These are phyloP conservation scores for Cladosporium austrohemisphaericum DNA, from an alignment of 2,329 filamentous ascomycete genomes.

Conservation along the genomic window DNA sequence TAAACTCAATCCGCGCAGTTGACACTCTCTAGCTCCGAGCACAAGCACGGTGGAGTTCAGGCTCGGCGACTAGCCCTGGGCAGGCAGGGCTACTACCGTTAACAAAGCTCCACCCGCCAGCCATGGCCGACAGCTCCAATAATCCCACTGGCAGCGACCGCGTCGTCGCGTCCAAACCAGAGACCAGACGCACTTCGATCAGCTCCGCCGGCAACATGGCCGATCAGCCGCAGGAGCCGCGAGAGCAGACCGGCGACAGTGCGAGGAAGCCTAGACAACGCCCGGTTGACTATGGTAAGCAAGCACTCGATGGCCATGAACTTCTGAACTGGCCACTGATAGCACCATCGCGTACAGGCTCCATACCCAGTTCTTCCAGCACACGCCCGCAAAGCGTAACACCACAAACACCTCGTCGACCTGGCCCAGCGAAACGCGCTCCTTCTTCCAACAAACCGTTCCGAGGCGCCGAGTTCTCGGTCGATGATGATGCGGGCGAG, in stretches of 20 bases:
- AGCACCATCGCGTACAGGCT: slow-evolving; percentile 22
- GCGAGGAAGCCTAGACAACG: slow-evolving; percentile 23
- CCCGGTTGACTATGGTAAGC: slow-evolving; percentile 29
- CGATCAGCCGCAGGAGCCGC: slow-evolving; percentile 18
- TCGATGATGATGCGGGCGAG: slow-evolving; percentile 81
- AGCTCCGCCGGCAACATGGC: slow-evolving; percentile 19
- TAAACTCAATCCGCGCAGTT: too few species aligned
- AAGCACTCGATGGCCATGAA: not conserved
- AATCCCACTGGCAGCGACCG: slow-evolving; percentile 1
- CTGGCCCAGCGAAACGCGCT: slow-evolving; percentile 66
- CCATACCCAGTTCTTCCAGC: slow-evolving; percentile 19
- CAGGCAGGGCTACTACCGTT: not conserved
- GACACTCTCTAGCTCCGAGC: slow-evolving; percentile 10
- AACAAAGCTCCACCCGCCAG: not conserved
- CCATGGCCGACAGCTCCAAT: slow-evolving; percentile 11
- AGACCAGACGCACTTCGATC: slow-evolving; percentile 24
- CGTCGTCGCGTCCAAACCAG: slow-evolving; percentile 18
- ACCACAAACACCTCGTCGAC: slow-evolving; percentile 59
- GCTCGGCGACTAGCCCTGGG: slow-evolving; percentile 3
- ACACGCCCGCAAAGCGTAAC: slow-evolving; percentile 19
- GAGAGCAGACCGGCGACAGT: slow-evolving; percentile 17
- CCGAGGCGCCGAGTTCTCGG: slow-evolving; percentile 82
- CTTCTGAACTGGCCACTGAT: slow-evolving; percentile 4
- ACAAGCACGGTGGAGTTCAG: slow-evolving; percentile 11
- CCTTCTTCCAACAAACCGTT: slow-evolving; percentile 73